Evolutionary conservation across 306 rosid genomes (phyloP), one percentile per base, ranked within the genome.

Genomic region (Argentina anserina): DNA sequence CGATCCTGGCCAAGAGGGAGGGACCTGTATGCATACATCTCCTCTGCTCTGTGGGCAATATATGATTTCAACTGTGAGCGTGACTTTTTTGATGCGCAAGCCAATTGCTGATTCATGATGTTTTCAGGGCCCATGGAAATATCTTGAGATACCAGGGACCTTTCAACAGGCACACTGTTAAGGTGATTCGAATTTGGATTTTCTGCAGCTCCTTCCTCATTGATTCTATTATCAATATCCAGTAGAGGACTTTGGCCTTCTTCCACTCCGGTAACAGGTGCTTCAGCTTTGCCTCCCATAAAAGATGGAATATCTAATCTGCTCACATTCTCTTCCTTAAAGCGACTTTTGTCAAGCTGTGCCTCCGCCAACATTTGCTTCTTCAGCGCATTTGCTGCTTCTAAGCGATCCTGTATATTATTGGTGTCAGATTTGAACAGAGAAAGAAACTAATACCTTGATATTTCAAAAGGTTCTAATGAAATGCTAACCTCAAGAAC

Each of bases 301-400:
- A 77, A 77, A 46, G 87, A 74, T 63, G 90, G 82, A 62, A 88
- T 80, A 72, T 95, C 99, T 65, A 75, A 73, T 78, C 80, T 95
- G 70, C 80, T 64, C 52, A 80, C 60, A 76, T 58, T 83, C 75
- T 95, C 99, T 70, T 95, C 97, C 82, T 86, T 95, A 37, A 84
- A 71, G 66, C 99, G 96, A 80, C 87, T 75, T 90, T 95, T 95
- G 70, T 95, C 97, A 77, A 91, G 86, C 86, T 89, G 99, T 31
- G 99, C 97, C 71, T 95, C 99, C 21, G 96, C 93, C 97, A 92
- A 95, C 99, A 95, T 91, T 86, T 95, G 99, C 90, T 95, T 95
- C 91, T 95, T 91, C 77, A 95, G 85, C 70, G 97, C 88, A 87
- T 90, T 95, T 72, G 99, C 96, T 70, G 96, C 92, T 85, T 95